A percentile compares a stretch with the other conserved stretches of the same genome.
phyloP scores from a whole-genome alignment of 495 filamentous ascomycete species.

The Penicillium antarcticum region DNA sequence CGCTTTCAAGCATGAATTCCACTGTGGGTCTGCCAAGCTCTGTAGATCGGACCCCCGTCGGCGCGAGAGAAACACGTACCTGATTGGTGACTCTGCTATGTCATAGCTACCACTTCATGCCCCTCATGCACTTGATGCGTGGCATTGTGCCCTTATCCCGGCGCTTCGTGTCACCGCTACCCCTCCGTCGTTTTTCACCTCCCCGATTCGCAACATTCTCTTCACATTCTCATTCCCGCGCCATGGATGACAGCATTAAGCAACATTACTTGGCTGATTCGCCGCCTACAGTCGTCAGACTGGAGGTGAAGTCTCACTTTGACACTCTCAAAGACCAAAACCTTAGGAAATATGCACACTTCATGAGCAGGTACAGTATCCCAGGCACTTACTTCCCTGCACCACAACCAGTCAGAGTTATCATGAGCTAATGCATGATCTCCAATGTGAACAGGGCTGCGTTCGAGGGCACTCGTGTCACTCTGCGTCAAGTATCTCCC shows the following conservation, averaged over 20 bases:
- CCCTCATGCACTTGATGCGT: slow-evolving; percentile 27
- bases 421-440: slow-evolving; percentile 7
- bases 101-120: slow-evolving; percentile 15
- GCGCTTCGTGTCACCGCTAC: slow-evolving; percentile 28
- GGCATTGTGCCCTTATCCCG: slow-evolving; percentile 29
- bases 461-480: slow-evolving; percentile 79
- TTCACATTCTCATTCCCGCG: slow-evolving; percentile 8
- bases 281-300: slow-evolving; percentile 78
- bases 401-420: background rate
- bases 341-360: slow-evolving; percentile 77
- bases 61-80: slow-evolving; percentile 2
- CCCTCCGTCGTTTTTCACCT: slow-evolving; percentile 23
- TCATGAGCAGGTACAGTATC: slow-evolving; percentile 70
- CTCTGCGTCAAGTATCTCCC: slow-evolving; percentile 82
- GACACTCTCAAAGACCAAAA: slow-evolving; percentile 73
- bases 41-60: slow-evolving; percentile 5
- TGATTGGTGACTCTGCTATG: slow-evolving; percentile 18
- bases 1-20: no score
- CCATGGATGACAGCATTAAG: slow-evolving; percentile 42
- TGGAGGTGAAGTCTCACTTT: slow-evolving; percentile 89
- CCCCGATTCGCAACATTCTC: slow-evolving; percentile 14
- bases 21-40: slow-evolving; percentile 2
- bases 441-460: slow-evolving; percentile 59
- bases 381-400: background rate
- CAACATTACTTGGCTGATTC: slow-evolving; percentile 83